Evolutionary conservation across 2,329 filamentous ascomycete genomes (phyloP).

Genomic region (Diaporthe amygdali): DNA sequence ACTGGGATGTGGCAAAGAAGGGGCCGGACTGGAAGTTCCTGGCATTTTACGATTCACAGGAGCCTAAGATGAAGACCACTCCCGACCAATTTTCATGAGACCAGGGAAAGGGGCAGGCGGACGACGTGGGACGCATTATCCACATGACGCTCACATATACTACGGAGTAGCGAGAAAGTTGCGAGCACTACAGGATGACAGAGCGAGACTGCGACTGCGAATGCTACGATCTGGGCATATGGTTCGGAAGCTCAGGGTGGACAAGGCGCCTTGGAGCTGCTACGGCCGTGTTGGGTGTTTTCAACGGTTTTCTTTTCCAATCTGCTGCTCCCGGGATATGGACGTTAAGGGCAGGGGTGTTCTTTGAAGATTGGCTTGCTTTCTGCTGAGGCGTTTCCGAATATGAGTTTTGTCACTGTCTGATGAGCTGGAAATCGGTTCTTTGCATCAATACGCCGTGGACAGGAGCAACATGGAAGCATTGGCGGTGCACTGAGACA

Average conservation of each 20-base stretch:
- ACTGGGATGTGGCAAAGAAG: constrained; percentile 26
- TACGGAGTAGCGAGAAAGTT: background rate
- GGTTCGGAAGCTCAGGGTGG: background rate
- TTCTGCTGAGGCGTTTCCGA: background rate
- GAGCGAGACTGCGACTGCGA: background rate
- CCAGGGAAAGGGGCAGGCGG: background rate
- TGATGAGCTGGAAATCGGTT: background rate
- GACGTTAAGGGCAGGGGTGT: background rate
- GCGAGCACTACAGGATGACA: background rate
- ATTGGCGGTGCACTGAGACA: background rate
- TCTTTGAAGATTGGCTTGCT: background rate
- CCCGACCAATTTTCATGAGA: constrained; percentile 17
- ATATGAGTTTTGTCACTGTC: background rate
- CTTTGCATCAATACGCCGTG: background rate
- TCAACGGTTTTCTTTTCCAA: background rate
- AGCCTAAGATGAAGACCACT: constrained; percentile 25
- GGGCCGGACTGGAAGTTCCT: constrained; percentile 28
- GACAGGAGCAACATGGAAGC: background rate
- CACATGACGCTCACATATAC: background rate
- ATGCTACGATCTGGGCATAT: background rate
- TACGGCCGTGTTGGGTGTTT: background rate
- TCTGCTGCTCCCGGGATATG: background rate
- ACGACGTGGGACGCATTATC: background rate
- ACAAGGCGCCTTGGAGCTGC: background rate
- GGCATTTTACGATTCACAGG: constrained; percentile 25